phyloP scores from a whole-genome alignment of 2,329 filamentous ascomycete genomes.

The Aspergillus vadensis region DNA sequence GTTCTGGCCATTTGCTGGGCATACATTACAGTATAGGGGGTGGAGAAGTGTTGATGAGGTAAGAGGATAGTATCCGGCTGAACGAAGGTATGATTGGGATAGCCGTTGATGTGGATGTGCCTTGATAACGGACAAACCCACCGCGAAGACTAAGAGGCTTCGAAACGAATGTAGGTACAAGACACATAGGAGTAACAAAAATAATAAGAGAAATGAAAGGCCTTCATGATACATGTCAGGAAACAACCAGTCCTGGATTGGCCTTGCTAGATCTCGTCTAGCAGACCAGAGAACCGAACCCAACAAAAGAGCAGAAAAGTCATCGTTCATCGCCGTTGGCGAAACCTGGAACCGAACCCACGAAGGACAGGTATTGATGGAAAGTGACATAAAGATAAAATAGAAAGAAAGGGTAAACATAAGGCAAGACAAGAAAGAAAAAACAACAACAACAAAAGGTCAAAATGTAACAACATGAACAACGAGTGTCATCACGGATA shows the following conservation, averaged over 20 bases:
- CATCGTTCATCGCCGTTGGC: neutral
- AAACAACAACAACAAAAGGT: neutral
- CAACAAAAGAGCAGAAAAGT: neutral
- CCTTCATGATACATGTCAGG: neutral
- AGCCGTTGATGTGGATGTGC: neutral
- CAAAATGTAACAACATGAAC: neutral
- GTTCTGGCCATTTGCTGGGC: too few species aligned
- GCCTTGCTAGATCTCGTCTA: neutral
- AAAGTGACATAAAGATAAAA: neutral
- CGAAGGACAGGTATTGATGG: neutral
- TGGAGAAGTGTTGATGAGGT: neutral
- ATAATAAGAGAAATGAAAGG: neutral
- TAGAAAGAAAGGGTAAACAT: neutral
- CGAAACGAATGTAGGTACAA: neutral
- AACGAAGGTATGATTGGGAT: neutral
- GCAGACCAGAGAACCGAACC: neutral
- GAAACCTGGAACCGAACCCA: neutral
- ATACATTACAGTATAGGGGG: too few species aligned
- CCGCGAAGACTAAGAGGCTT: neutral
- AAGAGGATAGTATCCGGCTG: neutral
- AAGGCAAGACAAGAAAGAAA: neutral
- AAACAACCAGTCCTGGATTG: neutral
- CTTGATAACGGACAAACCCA: neutral
- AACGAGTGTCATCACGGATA: conserved; percentile 8
- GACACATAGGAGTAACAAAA: neutral